phyloP scores from a whole-genome alignment of 768 basidiomycete genomes.

The Steccherinum ochraceum region DNA sequence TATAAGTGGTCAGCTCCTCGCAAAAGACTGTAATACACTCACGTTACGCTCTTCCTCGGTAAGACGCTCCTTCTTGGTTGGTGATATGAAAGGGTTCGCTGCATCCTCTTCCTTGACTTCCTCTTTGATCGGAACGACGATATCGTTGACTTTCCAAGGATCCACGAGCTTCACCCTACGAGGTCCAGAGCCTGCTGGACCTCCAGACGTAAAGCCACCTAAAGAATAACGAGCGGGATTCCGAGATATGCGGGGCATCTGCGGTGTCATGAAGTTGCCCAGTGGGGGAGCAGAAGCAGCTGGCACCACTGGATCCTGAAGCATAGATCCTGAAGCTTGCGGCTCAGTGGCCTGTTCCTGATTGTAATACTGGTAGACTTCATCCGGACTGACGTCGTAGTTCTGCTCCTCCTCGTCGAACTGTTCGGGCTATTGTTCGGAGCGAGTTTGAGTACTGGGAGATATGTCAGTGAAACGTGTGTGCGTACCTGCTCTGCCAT shows the following conservation, averaged over 20 bases:
- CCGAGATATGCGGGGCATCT: conserved; percentile 21
- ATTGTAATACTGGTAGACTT: neutral
- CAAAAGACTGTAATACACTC: neutral
- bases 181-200: conserved; percentile 31
- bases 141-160: conserved; percentile 52
- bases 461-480: too few relatives aligned
- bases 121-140: conserved; percentile 34
- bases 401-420: conserved; percentile 8
- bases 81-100: neutral
- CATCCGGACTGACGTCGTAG: conserved; percentile 6
- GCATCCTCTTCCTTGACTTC: conserved; percentile 10
- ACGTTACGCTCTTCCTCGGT: conserved; percentile 45
- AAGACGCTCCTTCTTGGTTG: conserved; percentile 22
- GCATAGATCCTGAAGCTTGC: neutral
- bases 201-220: conserved; percentile 24
- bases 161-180: conserved; percentile 42
- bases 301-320: conserved; percentile 8
- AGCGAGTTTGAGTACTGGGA: too few relatives aligned
- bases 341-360: conserved; percentile 6
- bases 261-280: conserved; percentile 54
- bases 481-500: conserved; percentile 5
- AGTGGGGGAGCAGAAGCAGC: conserved; percentile 20
- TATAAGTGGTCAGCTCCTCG: conserved; percentile 1
- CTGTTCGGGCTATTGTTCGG: too few relatives aligned
- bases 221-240: conserved; percentile 30